These are phyloP conservation scores for Excoecaria cochinchinensis DNA, from an alignment of 345 rosid species.

Conservation along the genomic window DNA sequence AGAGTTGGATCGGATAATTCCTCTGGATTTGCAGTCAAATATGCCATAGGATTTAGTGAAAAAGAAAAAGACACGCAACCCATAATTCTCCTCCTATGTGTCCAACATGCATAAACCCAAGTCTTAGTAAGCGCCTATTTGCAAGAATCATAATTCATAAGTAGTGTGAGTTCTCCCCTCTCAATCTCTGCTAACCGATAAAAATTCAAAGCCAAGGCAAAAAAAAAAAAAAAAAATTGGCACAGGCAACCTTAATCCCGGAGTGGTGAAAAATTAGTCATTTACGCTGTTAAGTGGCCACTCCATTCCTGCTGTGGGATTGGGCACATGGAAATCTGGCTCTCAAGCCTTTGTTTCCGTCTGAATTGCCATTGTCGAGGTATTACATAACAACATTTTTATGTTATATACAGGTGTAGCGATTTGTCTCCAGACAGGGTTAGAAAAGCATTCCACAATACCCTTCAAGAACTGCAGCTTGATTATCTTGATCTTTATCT, in stretches of 20 bases:
- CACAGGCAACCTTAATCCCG: slow-evolving; percentile 35
- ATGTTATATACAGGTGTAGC: slow-evolving; percentile 35
- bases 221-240: slow-evolving; percentile 27
- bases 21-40: too few species aligned
- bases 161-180: too few species aligned
- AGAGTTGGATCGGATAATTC: too few species aligned
- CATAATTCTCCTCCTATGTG: too few species aligned
- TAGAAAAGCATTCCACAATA: slow-evolving; percentile 46
- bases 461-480: slow-evolving; percentile 55
- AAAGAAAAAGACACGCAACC: too few species aligned
- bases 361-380: slow-evolving; percentile 51
- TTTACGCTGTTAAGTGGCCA: slow-evolving; percentile 48
- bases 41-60: too few species aligned
- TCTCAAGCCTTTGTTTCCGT: slow-evolving; percentile 38
- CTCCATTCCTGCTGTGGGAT: slow-evolving; percentile 53
- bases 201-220: too few species aligned
- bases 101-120: too few species aligned
- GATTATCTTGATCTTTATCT: slow-evolving; percentile 57
- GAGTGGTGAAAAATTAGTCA: slow-evolving; percentile 26
- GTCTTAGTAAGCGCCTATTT: too few species aligned
- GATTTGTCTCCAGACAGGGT: slow-evolving; percentile 52
- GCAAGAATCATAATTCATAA: too few species aligned
- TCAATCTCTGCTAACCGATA: too few species aligned
- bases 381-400: not conserved
- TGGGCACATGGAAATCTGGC: slow-evolving; percentile 54